These are phyloP conservation scores for Cairneyella variabilis DNA, from an alignment of 495 filamentous ascomycete genomes.

Conservation along the genomic window DNA sequence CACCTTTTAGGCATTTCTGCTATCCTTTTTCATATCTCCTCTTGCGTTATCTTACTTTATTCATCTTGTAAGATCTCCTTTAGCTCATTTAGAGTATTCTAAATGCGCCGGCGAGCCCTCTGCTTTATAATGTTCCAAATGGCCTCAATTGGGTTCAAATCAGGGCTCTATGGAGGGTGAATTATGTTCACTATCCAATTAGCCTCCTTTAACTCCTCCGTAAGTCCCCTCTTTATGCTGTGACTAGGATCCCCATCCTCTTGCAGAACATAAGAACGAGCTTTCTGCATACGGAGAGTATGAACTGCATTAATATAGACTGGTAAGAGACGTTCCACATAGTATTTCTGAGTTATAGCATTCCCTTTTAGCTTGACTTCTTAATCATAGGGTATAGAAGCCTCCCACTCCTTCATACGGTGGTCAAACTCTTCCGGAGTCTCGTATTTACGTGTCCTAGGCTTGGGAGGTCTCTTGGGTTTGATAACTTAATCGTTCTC, in stretches of 20 bases:
- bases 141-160: conserved; percentile 9
- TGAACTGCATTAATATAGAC: no score
- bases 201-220: background rate
- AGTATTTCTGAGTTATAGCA: no score
- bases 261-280: background rate
- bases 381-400: no score
- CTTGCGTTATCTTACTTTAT: background rate
- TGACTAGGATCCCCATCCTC: conserved; percentile 9
- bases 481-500: background rate
- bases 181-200: background rate
- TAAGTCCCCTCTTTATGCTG: background rate
- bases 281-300: background rate
- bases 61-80: background rate
- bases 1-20: no score
- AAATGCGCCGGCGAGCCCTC: no score
- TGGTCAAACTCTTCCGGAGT: no score
- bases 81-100: no score
- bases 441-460: no score
- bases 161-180: background rate
- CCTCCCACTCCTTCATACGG: no score
- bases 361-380: no score
- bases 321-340: no score
- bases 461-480: no score
- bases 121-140: conserved; percentile 6
- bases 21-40: background rate